Evolutionary conservation across 306 rosid genomes (phyloP), one percentile per base, ranked within the genome.

Genomic region (Vigna unguiculata): DNA sequence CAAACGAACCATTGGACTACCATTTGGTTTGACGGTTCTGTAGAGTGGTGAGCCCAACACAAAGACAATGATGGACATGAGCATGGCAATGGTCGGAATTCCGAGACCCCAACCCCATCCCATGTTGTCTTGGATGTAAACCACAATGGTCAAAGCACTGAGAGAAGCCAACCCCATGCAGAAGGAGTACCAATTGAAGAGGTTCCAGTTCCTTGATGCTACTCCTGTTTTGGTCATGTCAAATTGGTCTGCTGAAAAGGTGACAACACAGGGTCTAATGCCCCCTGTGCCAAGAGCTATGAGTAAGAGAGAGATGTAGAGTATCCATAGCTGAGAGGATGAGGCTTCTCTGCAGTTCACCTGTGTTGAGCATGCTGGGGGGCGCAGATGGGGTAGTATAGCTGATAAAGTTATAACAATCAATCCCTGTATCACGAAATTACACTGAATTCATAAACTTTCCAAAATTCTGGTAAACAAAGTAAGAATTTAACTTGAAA

Each of bases 21-120:
- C 92, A 1, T 65, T 73, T 25, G 96, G 88, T 51, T 88, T 87
- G 1, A 87, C 1, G 24, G 46, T 71, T 13, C 32, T 87, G 53
- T 91, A 90, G 12, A 93, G 86, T 1, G 91, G 85, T 17, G 91
- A 85, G 7, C 97, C 98, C 41, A 86, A 17, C 4, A 88, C 61
- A 71, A 93, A 91, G 51, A 79, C 85, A 22, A 88, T 16, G 4
- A 89, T 49, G 0, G 97, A 89, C 15, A 93, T 15, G 8, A 87
- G 63, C 97, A 90, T 90, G 51, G 87, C 89, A 16, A 88, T 61
- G 71, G 98, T 84, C 9, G 98, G 98, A 21, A 89, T 77, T 3
- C 93, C 98, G 69, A 91, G 83, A 0, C 98, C 98, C 93, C 91
- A 91, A 0, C 92, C 96, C 97, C 96, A 93, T 0, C 97, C 89